A percentile compares a stretch with the other conserved stretches of the same genome.
phyloP scores from a whole-genome alignment of 345 rosid species.

The Salix dunnii region DNA sequence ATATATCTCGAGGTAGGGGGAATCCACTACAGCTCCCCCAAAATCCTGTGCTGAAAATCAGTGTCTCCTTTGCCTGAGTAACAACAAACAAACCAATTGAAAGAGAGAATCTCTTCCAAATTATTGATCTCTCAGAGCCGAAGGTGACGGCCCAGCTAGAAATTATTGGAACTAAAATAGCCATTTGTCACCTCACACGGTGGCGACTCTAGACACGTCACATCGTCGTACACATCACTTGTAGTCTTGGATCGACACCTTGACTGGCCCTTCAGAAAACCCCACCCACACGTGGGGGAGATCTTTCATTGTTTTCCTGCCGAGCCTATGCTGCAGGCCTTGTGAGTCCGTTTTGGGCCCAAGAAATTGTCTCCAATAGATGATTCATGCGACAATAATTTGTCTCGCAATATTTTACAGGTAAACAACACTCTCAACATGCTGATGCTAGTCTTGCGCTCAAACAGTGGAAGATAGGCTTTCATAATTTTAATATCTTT shows the following conservation, averaged over 20 bases:
- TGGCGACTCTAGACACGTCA: conserved; percentile 1
- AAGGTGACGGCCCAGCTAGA: conserved; percentile 17
- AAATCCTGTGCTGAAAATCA: background rate
- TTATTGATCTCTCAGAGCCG: background rate
- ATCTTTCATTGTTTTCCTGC: conserved; percentile 16
- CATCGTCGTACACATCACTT: conserved; percentile 29
- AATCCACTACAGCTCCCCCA: background rate
- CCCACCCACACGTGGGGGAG: conserved; percentile 54
- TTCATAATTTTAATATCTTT: too few relatives aligned
- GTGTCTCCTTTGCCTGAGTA: background rate
- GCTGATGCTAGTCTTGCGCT: background rate
- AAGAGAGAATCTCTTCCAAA: background rate
- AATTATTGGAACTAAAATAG: background rate
- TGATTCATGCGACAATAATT: too few relatives aligned
- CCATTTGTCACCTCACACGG: conserved; percentile 28
- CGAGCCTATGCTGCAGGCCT: conserved; percentile 25
- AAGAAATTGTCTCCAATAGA: background rate
- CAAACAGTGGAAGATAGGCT: background rate
- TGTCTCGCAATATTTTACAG: background rate
- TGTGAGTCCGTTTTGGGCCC: conserved; percentile 19
- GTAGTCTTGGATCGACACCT: conserved; percentile 27
- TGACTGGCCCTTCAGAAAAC: conserved; percentile 13
- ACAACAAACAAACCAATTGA: background rate
- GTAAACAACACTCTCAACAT: background rate
- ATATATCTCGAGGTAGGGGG: background rate